Evolutionary conservation across 495 filamentous ascomycete genomes (phyloP).

Genomic region (Glarea lozoyensis): DNA sequence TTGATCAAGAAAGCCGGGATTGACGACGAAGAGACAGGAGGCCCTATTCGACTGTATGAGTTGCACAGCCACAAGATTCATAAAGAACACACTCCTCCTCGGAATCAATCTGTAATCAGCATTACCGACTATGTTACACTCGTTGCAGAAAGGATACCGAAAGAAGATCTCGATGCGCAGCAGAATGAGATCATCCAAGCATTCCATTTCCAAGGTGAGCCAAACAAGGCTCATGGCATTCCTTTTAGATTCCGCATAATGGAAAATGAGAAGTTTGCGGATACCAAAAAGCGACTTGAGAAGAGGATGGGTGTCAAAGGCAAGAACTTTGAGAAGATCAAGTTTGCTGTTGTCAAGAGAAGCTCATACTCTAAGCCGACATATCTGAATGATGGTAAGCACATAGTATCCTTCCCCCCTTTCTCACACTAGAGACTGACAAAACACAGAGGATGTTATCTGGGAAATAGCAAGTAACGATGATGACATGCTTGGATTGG

Average conservation of each 20-base stretch:
- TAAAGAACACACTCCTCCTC: constrained; percentile 59
- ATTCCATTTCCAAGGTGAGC: constrained; percentile 88
- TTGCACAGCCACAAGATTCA: constrained; percentile 68
- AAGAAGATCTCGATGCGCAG: constrained; percentile 51
- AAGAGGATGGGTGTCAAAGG: constrained; percentile 90
- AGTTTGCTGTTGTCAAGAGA: constrained; percentile 76
- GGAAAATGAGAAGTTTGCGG: constrained; percentile 71
- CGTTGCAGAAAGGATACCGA: constrained; percentile 71
- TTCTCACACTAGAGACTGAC: constrained; percentile 16
- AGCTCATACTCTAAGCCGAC: constrained; percentile 59
- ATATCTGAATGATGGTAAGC: constrained; percentile 82
- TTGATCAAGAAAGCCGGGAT: constrained; percentile 74
- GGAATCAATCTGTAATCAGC: constrained; percentile 54
- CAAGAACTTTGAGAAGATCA: constrained; percentile 97
- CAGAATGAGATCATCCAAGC: constrained; percentile 58
- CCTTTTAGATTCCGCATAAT: constrained; percentile 89
- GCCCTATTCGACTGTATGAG: constrained; percentile 67
- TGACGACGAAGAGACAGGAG: constrained; percentile 56
- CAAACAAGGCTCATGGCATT: constrained; percentile 62
- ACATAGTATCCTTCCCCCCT: background rate
- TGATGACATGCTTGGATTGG: constrained; percentile 81
- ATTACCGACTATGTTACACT: constrained; percentile 82
- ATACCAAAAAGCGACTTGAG: constrained; percentile 85
- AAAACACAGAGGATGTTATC: constrained; percentile 64
- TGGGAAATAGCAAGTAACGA: constrained; percentile 56